Evolutionary conservation across 192 early-diverging fungal species (phyloP).

Genomic region (Coemansia guatemalensis): DNA sequence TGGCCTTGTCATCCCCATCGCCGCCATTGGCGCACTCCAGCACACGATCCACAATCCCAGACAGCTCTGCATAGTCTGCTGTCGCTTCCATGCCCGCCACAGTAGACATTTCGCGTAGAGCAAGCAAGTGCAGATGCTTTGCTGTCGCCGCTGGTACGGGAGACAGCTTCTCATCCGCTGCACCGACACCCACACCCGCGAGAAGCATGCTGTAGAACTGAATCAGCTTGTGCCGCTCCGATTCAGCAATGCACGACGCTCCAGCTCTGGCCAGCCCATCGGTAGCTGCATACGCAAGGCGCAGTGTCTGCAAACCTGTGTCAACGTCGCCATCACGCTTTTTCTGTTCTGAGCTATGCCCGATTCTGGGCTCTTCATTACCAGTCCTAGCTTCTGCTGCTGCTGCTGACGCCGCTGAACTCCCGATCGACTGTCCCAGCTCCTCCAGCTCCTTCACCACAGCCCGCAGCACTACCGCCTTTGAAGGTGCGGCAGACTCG

Average conservation of each 20-base stretch:
- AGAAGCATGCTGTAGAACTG: conserved; percentile 27
- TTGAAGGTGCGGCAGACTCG: background rate
- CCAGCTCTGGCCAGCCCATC: background rate
- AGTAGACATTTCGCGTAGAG: background rate
- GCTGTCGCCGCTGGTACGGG: background rate
- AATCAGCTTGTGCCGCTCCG: conserved; percentile 1
- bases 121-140: conserved; percentile 19
- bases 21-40: background rate
- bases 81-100: background rate
- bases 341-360: background rate
- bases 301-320: conserved; percentile 30
- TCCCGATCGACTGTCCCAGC: conserved; percentile 1
- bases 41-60: conserved; percentile 12
- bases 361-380: background rate
- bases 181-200: background rate
- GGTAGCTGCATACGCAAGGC: conserved; percentile 27
- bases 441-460: conserved; percentile 33
- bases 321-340: conserved; percentile 4
- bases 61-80: conserved; percentile 14
- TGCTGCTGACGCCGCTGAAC: background rate
- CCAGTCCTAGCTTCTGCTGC: background rate
- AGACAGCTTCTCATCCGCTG: conserved; percentile 19
- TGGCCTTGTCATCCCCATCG: conserved; percentile 3
- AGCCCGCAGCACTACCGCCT: conserved; percentile 16
- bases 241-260: background rate